Percentiles rank a stretch among this genome's conserved stretches.
phyloP scores from a whole-genome alignment of 495 filamentous ascomycete genomes.

The Darksidea phi region DNA sequence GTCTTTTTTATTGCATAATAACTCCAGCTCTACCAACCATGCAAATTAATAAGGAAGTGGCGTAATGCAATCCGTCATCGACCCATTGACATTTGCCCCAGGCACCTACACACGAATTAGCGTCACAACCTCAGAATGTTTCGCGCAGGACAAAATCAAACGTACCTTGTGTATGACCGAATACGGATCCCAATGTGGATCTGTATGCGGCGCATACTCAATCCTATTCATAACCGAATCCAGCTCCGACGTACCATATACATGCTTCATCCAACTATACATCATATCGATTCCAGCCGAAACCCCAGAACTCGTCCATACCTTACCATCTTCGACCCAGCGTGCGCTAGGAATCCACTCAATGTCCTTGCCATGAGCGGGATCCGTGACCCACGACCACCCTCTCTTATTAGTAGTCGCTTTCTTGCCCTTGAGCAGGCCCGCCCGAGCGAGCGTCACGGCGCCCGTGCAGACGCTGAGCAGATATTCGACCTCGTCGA shows the following conservation, averaged over 20 bases:
- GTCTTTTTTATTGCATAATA: too few relatives aligned
- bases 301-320: conserved; percentile 29
- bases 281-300: conserved; percentile 28
- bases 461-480: conserved; percentile 10
- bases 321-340: conserved; percentile 22
- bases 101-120: not conserved
- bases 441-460: conserved; percentile 3
- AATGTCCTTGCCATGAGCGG: not conserved
- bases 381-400: conserved; percentile 1
- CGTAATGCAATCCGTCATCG: not conserved
- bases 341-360: conserved; percentile 20
- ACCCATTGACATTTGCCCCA: not conserved
- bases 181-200: conserved; percentile 43
- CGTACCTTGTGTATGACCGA: conserved; percentile 24
- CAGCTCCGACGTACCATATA: conserved; percentile 8
- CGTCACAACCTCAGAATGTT: not conserved
- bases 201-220: conserved; percentile 21
- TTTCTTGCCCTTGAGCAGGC: not conserved
- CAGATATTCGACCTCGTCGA: conserved; percentile 1
- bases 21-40: too few relatives aligned
- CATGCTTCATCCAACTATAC: conserved; percentile 6
- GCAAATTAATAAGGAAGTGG: not conserved
- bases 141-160: too few relatives aligned
- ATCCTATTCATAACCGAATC: conserved; percentile 10
- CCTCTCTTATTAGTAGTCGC: conserved; percentile 14